Evolutionary conservation across 2,329 filamentous ascomycete species (phyloP).

Genomic region (Botrytis hyacinthi): DNA sequence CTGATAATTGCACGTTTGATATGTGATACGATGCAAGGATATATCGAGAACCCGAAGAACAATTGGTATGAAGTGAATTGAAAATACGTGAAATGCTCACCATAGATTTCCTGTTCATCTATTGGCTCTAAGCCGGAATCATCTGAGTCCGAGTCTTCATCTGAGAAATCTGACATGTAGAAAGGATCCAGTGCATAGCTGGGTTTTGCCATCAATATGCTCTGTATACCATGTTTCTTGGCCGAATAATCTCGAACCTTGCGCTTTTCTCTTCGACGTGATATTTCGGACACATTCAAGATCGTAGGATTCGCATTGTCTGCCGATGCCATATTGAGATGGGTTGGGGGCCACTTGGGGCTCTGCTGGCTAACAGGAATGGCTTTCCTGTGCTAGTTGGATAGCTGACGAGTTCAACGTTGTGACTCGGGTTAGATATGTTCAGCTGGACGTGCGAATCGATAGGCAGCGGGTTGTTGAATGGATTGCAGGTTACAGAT

Average conservation of each 20-base stretch:
- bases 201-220: constrained; percentile 35
- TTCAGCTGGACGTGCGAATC: not conserved
- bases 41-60: not conserved
- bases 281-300: constrained; percentile 81
- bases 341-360: constrained; percentile 4
- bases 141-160: constrained; percentile 43
- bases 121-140: constrained; percentile 74
- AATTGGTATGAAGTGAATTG: not conserved
- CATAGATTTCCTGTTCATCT: constrained; percentile 96
- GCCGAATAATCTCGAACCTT: constrained; percentile 46
- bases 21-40: not conserved
- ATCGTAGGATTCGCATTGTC: constrained; percentile 85
- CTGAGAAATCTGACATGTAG: constrained; percentile 37
- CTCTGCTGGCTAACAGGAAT: not conserved
- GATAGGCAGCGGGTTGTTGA: not conserved
- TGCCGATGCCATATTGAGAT: not conserved
- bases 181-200: constrained; percentile 39
- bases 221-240: constrained; percentile 32
- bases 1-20: not conserved
- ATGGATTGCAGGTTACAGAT: not conserved
- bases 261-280: constrained; percentile 66
- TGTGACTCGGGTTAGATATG: not conserved
- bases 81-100: constrained; percentile 46
- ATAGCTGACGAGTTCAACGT: not conserved
- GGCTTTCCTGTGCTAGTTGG: not conserved